Evolutionary conservation across 495 filamentous ascomycete genomes (phyloP).

Genomic region (Chaetomidium leptoderma): DNA sequence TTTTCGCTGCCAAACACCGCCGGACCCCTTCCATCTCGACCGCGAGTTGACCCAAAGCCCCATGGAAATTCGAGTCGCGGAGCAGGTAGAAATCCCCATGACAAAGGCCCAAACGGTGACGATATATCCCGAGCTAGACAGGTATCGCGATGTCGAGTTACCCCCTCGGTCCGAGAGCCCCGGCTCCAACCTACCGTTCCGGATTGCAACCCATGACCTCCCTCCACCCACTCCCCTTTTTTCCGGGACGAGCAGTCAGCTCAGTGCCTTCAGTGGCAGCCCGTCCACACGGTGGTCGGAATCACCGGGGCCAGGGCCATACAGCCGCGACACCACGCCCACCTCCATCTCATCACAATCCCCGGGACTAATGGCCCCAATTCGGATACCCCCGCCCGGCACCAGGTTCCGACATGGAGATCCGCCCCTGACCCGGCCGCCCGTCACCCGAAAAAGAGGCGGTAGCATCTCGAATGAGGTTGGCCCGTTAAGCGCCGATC

Average conservation of each 20-base stretch:
- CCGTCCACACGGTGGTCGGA: constrained; percentile 93
- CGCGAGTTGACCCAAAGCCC: constrained; percentile 39
- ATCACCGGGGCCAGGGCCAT: constrained; percentile 74
- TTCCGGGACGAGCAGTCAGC: constrained; percentile 49
- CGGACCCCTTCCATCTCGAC: constrained; percentile 35
- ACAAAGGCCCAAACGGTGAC: constrained; percentile 33
- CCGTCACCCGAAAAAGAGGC: constrained; percentile 58
- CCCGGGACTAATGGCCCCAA: constrained; percentile 62
- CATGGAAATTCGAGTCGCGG: constrained; percentile 34
- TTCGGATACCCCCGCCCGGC: constrained; percentile 50
- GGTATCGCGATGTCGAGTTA: constrained; percentile 43
- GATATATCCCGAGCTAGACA: constrained; percentile 52
- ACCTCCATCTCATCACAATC: constrained; percentile 98
- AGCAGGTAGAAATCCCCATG: constrained; percentile 33
- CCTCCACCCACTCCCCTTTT: constrained; percentile 63
- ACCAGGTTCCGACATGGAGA: constrained; percentile 55
- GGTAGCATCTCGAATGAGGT: constrained; percentile 51
- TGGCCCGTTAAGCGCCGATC: constrained; percentile 44
- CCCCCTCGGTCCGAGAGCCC: constrained; percentile 26
- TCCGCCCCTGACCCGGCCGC: constrained; percentile 62
- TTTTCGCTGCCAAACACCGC: constrained; percentile 30
- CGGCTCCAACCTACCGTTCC: constrained; percentile 40
- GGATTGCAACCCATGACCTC: constrained; percentile 54
- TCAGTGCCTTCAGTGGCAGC: constrained; percentile 64
- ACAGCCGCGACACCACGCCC: constrained; percentile 87